Evolutionary conservation across 1,284 basidiomycete species (phyloP).

Genomic region (Bondarzewia mesenterica): DNA sequence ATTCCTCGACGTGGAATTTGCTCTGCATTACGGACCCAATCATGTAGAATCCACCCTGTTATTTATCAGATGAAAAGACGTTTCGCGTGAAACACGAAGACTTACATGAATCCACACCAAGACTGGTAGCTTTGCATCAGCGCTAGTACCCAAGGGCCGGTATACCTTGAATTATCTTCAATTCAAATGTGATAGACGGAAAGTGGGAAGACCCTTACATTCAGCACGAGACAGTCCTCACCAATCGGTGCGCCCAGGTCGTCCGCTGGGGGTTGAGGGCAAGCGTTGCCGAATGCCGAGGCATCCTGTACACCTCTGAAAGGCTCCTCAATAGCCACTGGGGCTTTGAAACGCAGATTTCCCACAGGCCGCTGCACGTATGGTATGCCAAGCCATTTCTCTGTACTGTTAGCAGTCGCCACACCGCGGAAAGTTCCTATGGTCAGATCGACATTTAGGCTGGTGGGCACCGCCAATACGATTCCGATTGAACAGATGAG

Average conservation of each 20-base stretch:
- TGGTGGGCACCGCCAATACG: background rate
- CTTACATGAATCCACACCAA: constrained; percentile 15
- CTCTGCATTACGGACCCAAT: no score
- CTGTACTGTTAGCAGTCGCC: constrained; percentile 27
- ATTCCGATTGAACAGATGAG: background rate
- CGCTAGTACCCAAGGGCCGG: constrained; percentile 9
- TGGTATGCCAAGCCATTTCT: constrained; percentile 56
- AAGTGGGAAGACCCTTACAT: constrained; percentile 24
- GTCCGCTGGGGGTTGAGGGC: constrained; percentile 36
- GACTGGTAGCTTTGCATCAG: constrained; percentile 10
- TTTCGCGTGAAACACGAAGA: background rate
- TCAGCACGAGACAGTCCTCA: constrained; percentile 49
- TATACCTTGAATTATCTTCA: constrained; percentile 7
- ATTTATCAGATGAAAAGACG: background rate
- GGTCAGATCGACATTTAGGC: constrained; percentile 23
- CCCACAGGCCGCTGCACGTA: constrained; percentile 54
- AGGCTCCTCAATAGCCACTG: constrained; percentile 36
- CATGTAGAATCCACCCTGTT: background rate
- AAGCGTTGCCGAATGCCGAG: constrained; percentile 45
- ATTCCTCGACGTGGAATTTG: no score
- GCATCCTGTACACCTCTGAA: constrained; percentile 30
- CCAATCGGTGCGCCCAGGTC: constrained; percentile 32
- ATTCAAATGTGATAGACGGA: background rate
- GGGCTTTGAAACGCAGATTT: constrained; percentile 46
- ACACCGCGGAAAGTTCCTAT: constrained; percentile 39